Base-by-base conservation (phyloP, 2,329 filamentous ascomycete species). In the Colletotrichum tropicicola region DNA sequence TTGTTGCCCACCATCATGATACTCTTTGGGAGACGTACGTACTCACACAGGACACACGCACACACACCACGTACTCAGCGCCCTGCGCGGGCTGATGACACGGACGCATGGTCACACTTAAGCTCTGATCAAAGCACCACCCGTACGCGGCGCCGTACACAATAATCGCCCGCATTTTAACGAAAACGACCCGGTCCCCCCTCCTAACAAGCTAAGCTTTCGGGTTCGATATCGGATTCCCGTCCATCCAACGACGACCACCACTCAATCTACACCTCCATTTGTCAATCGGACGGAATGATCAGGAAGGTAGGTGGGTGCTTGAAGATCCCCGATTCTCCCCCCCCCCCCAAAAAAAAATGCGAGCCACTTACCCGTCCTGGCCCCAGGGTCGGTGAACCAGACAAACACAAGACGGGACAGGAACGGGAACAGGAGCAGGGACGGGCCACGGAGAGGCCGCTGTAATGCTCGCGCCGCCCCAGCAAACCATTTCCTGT, bases 221-320 rank as follows among this genome's bases (percentile, higher is more conserved):
- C 56, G 27, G 56, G 41, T 45, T 64, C 41, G 48, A 60, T 54
- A 43, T 64, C 41, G 55, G 56, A 60, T 48, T 53, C 32, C 54
- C 32, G 41, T 35, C 32, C 32, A n/a, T 32, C 30, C 21, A 23
- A 10, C 41, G 28, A 23, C 55, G 23, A 44, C 15, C 17, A 44
- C n/a, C 37, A 13, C 48, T 23, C 48, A 37, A n/a, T n/a, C 23
- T n/a, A 30, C 19, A 21, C 27, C 27, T 9, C 13, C 21, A 17
- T 23, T 25, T 25, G 37, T 28, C 30, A 45, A 17, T 19, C 17
- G 8, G 21, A 57, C 39, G 19, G 49, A 21, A 53, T 32, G 32
- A 53, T 8, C 41, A 12, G 27, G 39, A 32, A 39, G 19, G 21
- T 37, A 27, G 25, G 48, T 17, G 23, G 25, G 13, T 37, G 47